Conservation (phyloP, 148 eudicot genomes). For the Pouteria glomerata region DNA sequence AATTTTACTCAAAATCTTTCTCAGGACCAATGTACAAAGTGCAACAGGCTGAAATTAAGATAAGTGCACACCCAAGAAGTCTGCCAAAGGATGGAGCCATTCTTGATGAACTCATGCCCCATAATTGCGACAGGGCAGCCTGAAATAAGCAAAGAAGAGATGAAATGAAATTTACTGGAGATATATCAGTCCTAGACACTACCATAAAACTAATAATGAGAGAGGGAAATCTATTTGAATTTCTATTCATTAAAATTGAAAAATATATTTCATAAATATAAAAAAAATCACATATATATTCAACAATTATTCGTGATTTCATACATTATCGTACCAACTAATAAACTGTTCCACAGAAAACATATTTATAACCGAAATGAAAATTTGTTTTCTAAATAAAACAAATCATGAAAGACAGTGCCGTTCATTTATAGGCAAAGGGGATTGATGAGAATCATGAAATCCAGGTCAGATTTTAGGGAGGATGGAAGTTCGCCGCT, state of each 20-base stretch:
- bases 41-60: slow-evolving; percentile 41
- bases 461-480: too few relatives aligned
- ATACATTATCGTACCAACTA: too few relatives aligned
- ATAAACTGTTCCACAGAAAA: too few relatives aligned
- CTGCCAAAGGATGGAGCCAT: slow-evolving; percentile 40
- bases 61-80: slow-evolving; percentile 42
- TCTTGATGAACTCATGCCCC: slow-evolving; percentile 38
- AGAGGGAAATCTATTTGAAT: not conserved
- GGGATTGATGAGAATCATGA: too few relatives aligned
- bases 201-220: not conserved
- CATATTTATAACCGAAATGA: too few relatives aligned
- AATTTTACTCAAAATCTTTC: slow-evolving; percentile 33
- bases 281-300: not conserved
- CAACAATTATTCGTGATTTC: too few relatives aligned
- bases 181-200: not conserved
- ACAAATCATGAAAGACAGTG: too few relatives aligned
- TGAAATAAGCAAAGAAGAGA: slow-evolving; percentile 11
- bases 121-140: slow-evolving; percentile 44
- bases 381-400: too few relatives aligned
- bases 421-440: too few relatives aligned
- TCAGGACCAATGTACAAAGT: slow-evolving; percentile 52
- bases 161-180: not conserved
- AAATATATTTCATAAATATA: too few relatives aligned
- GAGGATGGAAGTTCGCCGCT: too few relatives aligned
- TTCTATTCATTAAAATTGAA: not conserved